Evolutionary conservation across 2,329 filamentous ascomycete species (phyloP), one percentile per base, ranked within the genome.

Genomic region (Paecilomyces niveus): DNA sequence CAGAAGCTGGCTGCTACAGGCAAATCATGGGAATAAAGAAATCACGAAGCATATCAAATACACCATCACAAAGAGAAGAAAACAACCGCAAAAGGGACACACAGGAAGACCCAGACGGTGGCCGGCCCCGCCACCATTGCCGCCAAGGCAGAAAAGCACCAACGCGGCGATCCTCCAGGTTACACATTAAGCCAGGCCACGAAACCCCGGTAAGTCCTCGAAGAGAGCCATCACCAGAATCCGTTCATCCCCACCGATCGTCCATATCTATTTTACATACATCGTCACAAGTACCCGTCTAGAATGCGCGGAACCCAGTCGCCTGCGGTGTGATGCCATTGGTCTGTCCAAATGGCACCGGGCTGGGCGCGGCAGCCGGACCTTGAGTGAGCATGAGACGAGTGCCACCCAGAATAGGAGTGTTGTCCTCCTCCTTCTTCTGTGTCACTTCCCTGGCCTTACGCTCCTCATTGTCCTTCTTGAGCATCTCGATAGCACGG

Each of bases 371-470:
- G 63, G 80, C 74, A 1, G 57, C 80, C 24, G 93, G 90, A 9
- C 92, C 94, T 69, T 95, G 92, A 39, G 94, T 99, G 67, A 99
- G 89, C 92, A 99, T 96, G 56, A 99, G 84, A 56, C 94, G 87
- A 64, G 87, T 89, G 62, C 93, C 92, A 45, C 39, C 39, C 26
- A 99, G 85, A 68, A 99, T 97, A 4, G 94, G 94, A 0, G 91
- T 92, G 75, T 89, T 93, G 70, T 96, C 92, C 70, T 97, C 92
- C 58, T 92, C 90, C 80, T 90, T 93, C 80, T 93, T 85, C 64
- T 94, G 89, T 63, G 86, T 86, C 35, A 81, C 82, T 77, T 87
- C 85, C 62, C 79, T 80, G 18, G 80, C 76, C 75, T 96, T 97
- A 70, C 92, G 89, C 72, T 92, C 90, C 76, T 99, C 95, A 71